Conservation (phyloP, 2,329 filamentous ascomycete genomes). For the Cyphellophora attinorum region DNA sequence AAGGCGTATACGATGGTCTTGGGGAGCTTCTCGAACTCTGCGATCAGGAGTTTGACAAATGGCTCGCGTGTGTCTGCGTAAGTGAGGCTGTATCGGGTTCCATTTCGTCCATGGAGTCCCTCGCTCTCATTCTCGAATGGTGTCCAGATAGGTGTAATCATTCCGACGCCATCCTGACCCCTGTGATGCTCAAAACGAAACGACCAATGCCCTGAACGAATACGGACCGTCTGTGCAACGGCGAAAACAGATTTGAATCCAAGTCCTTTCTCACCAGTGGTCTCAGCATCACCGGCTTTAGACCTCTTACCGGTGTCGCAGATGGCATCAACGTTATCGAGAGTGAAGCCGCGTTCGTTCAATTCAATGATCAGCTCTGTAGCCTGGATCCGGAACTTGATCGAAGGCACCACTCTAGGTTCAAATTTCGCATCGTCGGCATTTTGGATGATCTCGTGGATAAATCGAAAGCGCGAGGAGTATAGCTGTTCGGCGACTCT, state of each 20-base stretch:
- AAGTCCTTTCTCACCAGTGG: constrained; percentile 26
- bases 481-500: constrained; percentile 11
- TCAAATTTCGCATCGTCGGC: constrained; percentile 26
- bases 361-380: constrained; percentile 9
- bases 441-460: constrained; percentile 31
- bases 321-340: constrained; percentile 27
- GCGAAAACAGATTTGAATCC: constrained; percentile 29
- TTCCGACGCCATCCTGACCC: constrained; percentile 10
- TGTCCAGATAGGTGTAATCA: constrained; percentile 9
- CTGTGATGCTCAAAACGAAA: constrained; percentile 15
- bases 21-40: constrained; percentile 1
- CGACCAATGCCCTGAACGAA: constrained; percentile 11
- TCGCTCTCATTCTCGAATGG: constrained; percentile 1
- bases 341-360: constrained; percentile 35
- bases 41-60: not conserved
- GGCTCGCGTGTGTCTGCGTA: constrained; percentile 4
- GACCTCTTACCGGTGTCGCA: constrained; percentile 28
- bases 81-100: constrained; percentile 7
- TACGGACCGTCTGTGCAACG: constrained; percentile 17
- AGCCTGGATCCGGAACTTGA: constrained; percentile 2
- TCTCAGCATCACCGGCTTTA: constrained; percentile 20
- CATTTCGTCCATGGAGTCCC: constrained; percentile 3
- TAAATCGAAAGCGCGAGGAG: constrained; percentile 14
- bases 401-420: not conserved
- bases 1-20: constrained; percentile 8